phyloP scores from a whole-genome alignment of 495 filamentous ascomycete species.

The Cairneyella variabilis region DNA sequence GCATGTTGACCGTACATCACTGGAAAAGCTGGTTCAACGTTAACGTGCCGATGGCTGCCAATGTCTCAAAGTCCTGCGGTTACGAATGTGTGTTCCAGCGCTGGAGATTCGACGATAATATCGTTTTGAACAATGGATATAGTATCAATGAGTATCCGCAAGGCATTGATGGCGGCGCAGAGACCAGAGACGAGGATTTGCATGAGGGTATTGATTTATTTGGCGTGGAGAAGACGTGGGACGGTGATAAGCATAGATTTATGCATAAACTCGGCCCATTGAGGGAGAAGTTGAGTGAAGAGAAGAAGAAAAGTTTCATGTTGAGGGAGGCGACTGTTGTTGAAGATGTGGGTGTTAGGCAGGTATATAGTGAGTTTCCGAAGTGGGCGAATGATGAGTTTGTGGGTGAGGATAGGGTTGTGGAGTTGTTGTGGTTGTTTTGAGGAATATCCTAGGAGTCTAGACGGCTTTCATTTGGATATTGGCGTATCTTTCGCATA shows the following conservation, averaged over 20 bases:
- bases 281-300: slow-evolving; percentile 1
- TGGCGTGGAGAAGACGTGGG: slow-evolving; percentile 21
- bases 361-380: slow-evolving; percentile 14
- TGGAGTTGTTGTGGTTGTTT: slow-evolving; percentile 21
- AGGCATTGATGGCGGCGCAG: neutral
- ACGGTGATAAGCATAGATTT: slow-evolving; percentile 1
- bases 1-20: slow-evolving; percentile 54
- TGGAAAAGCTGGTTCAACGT: slow-evolving; percentile 54
- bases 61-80: slow-evolving; percentile 48
- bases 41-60: slow-evolving; percentile 38
- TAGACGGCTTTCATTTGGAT: too few relatives aligned
- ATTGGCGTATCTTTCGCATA: too few relatives aligned
- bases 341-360: slow-evolving; percentile 16
- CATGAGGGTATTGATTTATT: slow-evolving; percentile 1
- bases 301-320: slow-evolving; percentile 9
- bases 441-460: too few relatives aligned
- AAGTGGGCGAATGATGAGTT: neutral
- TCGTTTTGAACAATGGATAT: slow-evolving; percentile 53
- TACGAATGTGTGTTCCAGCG: slow-evolving; percentile 52
- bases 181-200: neutral
- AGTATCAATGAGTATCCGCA: slow-evolving; percentile 47
- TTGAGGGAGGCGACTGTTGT: slow-evolving; percentile 3
- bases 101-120: slow-evolving; percentile 49
- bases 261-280: slow-evolving; percentile 19
- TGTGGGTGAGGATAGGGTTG: slow-evolving; percentile 13